Base-by-base conservation (phyloP, 306 rosid genomes). In the Pyrus pyrifolia region DNA sequence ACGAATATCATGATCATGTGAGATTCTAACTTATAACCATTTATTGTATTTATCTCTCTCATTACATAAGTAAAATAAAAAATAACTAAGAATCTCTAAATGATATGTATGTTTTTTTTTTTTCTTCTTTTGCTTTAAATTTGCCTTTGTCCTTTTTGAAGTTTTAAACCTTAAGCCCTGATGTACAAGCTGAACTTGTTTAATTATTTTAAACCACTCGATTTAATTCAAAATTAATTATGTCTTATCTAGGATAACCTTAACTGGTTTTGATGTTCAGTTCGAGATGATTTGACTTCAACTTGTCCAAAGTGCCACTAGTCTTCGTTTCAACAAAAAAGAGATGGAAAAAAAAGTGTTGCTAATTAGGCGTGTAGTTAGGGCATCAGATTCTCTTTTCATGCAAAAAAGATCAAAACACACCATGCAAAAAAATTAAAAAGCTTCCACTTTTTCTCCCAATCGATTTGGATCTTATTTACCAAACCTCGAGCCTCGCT, bases 341-440 rank as follows among this genome's bases (percentile, higher is more conserved):
- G 60, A 60, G 46, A 58, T 31, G 42, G 57, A 5, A 38, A 67
- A 79, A 77, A 83, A 73, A 30, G 83, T 21, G 77, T 79, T 69
- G 76, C 82, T 79, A 82, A 76, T 75, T 73, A 76, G 66, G 75
- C 83, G 75, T 70, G 59, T 79, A 79, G 83, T 79, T 86, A 76
- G 82, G 88, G 88, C 75, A 81, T 67, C 75, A 68, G 84, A 86
- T 86, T 89, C 85, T 85, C 86, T 83, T 91, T 80, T 70, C 75
- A 76, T 74, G 81, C 76, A 73, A 73, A 85, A 84, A 70, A 80
- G 23, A 68, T 57, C 40, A 22, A 64, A 78, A 4, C 6, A 57
- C n/a, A 11, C 40, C 74, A 78, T 46, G 58, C 68, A 71, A 38
- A 38, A 38, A 38, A 38, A 5, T 38, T 45, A 68, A 85, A 85